phyloP scores from a whole-genome alignment of 2,329 filamentous ascomycete species.

The Leptosphaerulina australis region DNA sequence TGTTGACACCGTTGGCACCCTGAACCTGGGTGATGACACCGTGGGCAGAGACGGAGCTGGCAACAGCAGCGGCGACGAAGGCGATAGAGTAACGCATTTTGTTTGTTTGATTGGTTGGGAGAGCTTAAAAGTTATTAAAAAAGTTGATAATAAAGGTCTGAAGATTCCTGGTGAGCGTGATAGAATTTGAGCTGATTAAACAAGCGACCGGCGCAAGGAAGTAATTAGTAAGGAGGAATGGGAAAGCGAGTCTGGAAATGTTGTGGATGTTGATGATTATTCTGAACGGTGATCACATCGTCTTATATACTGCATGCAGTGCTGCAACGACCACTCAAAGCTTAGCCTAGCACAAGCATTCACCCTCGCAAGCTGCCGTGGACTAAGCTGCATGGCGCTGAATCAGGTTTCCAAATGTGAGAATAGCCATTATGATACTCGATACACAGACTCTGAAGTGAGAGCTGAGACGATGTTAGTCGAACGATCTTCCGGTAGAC shows the following conservation, averaged over 20 bases:
- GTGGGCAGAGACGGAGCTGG: slow-evolving; percentile 60
- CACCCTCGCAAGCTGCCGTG: slow-evolving; percentile 8
- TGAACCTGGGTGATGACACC: slow-evolving; percentile 62
- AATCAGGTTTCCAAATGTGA: slow-evolving; percentile 20
- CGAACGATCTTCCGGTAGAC: slow-evolving; percentile 28
- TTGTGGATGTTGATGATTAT: slow-evolving; percentile 38
- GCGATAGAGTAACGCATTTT: slow-evolving; percentile 58
- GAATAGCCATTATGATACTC: slow-evolving; percentile 31
- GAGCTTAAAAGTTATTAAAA: slow-evolving; percentile 16
- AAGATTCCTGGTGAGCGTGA: slow-evolving; percentile 25
- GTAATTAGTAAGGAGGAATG: slow-evolving; percentile 35
- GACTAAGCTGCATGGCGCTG: slow-evolving; percentile 14
- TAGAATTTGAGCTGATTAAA: slow-evolving; percentile 29
- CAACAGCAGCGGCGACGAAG: slow-evolving; percentile 56
- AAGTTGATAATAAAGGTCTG: slow-evolving; percentile 16
- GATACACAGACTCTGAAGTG: slow-evolving; percentile 21
- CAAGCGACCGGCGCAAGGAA: slow-evolving; percentile 48
- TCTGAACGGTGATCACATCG: slow-evolving; percentile 16
- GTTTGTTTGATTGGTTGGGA: slow-evolving; percentile 42
- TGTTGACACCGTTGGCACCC: slow-evolving; percentile 66
- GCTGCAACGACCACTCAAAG: slow-evolving; percentile 23
- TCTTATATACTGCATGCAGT: slow-evolving; percentile 37
- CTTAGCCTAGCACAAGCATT: slow-evolving; percentile 43
- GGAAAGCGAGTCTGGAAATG: slow-evolving; percentile 39
- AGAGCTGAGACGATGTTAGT: slow-evolving; percentile 37